Evolutionary conservation across 371 early-diverging fungal species (phyloP).

Genomic region (Mortierella sp.): DNA sequence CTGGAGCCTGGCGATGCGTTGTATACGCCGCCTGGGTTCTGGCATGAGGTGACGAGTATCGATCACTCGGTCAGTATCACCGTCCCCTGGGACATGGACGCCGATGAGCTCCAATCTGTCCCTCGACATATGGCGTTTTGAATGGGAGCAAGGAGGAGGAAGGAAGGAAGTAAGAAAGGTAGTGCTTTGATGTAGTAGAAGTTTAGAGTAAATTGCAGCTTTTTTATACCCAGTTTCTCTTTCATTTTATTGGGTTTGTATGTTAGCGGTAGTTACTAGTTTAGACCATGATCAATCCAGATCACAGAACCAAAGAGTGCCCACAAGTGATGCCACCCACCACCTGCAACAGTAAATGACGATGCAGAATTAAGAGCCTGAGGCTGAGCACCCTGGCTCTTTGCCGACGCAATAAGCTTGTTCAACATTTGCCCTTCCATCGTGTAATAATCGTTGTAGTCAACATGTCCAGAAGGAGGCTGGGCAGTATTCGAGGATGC

Average conservation of each 20-base stretch:
- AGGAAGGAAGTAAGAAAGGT: not conserved
- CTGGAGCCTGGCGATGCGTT: slow-evolving; percentile 57
- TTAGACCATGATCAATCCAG: not conserved
- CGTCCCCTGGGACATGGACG: slow-evolving; percentile 58
- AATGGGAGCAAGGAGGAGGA: not conserved
- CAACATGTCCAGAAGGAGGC: not conserved
- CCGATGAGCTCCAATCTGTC: slow-evolving; percentile 37
- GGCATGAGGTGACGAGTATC: slow-evolving; percentile 60
- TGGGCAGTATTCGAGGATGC: not conserved
- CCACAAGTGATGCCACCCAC: not conserved
- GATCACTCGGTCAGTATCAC: slow-evolving; percentile 57
- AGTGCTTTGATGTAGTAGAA: not conserved
- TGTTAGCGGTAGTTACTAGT: too few relatives aligned
- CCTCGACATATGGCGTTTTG: slow-evolving; percentile 56
- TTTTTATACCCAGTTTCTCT: not conserved
- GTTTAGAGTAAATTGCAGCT: not conserved
- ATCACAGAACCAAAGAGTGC: not conserved
- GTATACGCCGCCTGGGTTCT: slow-evolving; percentile 60
- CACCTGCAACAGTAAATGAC: not conserved
- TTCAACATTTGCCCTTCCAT: slow-evolving; percentile 1
- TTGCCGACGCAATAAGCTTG: not conserved
- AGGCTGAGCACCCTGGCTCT: not conserved
- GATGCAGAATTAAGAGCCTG: not conserved
- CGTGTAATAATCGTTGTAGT: not conserved
- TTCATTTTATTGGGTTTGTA: not conserved